These are phyloP conservation scores for Arthrobotrys pseudoclavata DNA, from an alignment of 2,329 filamentous ascomycete species.

Conservation along the genomic window DNA sequence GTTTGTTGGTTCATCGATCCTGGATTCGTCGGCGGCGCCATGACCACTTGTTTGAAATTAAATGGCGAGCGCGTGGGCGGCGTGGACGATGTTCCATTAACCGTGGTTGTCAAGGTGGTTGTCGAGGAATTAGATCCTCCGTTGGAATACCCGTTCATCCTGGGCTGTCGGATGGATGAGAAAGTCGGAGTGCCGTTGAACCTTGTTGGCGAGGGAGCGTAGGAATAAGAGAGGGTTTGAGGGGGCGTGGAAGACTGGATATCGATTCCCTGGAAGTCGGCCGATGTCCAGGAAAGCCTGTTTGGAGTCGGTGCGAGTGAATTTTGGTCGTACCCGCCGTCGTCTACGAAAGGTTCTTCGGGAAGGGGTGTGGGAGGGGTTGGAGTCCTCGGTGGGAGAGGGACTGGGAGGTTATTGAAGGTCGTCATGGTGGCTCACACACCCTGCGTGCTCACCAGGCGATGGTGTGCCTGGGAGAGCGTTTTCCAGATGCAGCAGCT, in stretches of 20 bases:
- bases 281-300: slow-evolving; percentile 56
- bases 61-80: slow-evolving; percentile 59
- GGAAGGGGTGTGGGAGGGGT: slow-evolving; percentile 59
- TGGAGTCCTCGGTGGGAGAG: slow-evolving; percentile 56
- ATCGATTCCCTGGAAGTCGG: slow-evolving; percentile 53
- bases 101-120: slow-evolving; percentile 46
- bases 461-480: slow-evolving; percentile 58
- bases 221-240: slow-evolving; percentile 45
- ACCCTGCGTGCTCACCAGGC: slow-evolving; percentile 45
- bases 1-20: slow-evolving; percentile 43
- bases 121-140: slow-evolving; percentile 48
- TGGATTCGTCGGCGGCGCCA: slow-evolving; percentile 52
- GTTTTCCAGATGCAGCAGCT: slow-evolving; percentile 60
- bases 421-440: slow-evolving; percentile 47
- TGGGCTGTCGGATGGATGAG: slow-evolving; percentile 43
- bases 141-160: slow-evolving; percentile 58
- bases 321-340: slow-evolving; percentile 48
- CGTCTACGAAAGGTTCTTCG: slow-evolving; percentile 37
- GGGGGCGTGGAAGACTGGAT: slow-evolving; percentile 47
- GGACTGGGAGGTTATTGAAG: slow-evolving; percentile 60
- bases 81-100: slow-evolving; percentile 49
- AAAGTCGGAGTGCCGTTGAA: slow-evolving; percentile 46
- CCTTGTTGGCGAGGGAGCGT: slow-evolving; percentile 50
- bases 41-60: slow-evolving; percentile 58
- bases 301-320: slow-evolving; percentile 52